Evolutionary conservation across 1,284 basidiomycete species (phyloP), one percentile per base, ranked within the genome.

Genomic region (Pholiota adiposa): DNA sequence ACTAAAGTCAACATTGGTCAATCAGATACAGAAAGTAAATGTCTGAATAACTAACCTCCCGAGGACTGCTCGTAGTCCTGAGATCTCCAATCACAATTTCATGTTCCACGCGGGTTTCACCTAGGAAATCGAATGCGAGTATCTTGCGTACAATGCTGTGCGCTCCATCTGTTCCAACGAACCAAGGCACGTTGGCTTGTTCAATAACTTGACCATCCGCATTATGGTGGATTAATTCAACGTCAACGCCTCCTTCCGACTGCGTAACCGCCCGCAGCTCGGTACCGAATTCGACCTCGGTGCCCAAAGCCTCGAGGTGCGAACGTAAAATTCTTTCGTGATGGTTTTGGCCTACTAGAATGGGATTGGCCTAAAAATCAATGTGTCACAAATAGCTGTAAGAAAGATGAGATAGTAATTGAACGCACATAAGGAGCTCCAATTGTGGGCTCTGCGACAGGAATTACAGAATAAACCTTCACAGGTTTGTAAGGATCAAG

Each of bases 161-260:
- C 1, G 76, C 77, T 19, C 76, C 77, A 61, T 81, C 78, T 0
- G 76, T 66, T 4, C 77, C 77, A 21, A 79, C 69, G 9, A 80
- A 63, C 68, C 72, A 79, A 23, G 71, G 67, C 41, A 71, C 74
- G 4, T 66, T 56, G 5, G 58, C 36, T 59, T 78, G 71, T 33
- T 67, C 63, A 33, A 51, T 34, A 9, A 49, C 56, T 16, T 65
- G 58, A 9, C 63, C 61, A 36, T 58, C 63, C 4, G 18, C 9
- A 19, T 18, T 60, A 50, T 43, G 59, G n/a, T 70, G 70, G 9
- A 70, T 33, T 3, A 79, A 60, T 11, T 69, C 68, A 5, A 72
- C 76, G 14, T 70, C 62, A 12, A 79, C 77, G 48, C 60, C 43
- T 29, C 73, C 69, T 6, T 63, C 56, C 8, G 60, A 60, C 64